Evolutionary conservation across 805 yeast genomes (phyloP), one percentile per base, ranked within the genome.

Genomic region (Candida nitratophila): DNA sequence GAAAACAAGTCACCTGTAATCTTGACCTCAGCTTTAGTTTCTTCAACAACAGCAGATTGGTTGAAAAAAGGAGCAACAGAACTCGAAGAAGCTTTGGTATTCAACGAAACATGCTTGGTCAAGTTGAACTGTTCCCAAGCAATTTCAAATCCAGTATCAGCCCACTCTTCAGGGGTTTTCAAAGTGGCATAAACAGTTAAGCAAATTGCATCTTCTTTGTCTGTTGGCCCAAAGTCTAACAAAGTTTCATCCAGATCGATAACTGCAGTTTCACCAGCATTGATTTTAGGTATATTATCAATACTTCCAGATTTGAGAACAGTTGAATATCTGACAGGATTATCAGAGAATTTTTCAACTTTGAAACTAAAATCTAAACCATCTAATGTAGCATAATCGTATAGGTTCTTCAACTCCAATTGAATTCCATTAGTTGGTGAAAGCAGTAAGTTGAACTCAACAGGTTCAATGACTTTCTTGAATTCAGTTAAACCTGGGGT

Each of bases 401-500:
- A 54, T 2, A 45, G 35, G 41, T 54, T 59, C 19, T 39, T 50
- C 19, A 59, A 40, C 34, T 36, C 26, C 11, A 59, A 32, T 37
- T 37, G 26, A 17, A 16, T 10, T 5, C 27, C 17, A 37, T 24
- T 16, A 4, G 17, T 15, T 15, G 16, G 11, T 6, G 27, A 16
- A 12, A 30, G 6, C 16, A 15, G 15, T 12, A 30, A 14, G 26
- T 38, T 15, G 35, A 42, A 16, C 37, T 35, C 24, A 26, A 61
- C 58, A 2, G 69, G 69, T 45, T 63, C 65, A 42, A 58, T 56
- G n/a, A 59, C 66, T 44, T 59, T 54, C 49, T 57, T 60, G 47
- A 58, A 51, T 43, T 64, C 66, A 20, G 50, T 37, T 44, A 65
- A 49, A 10, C 67, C 65, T 16, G 69, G 69, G 11, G 63, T 61